A percentile compares a stretch with the other conserved stretches of the same genome.
These are phyloP conservation scores for Cronartium quercuum DNA, from an alignment of 1,284 basidiomycete species.

Conservation along the genomic window DNA sequence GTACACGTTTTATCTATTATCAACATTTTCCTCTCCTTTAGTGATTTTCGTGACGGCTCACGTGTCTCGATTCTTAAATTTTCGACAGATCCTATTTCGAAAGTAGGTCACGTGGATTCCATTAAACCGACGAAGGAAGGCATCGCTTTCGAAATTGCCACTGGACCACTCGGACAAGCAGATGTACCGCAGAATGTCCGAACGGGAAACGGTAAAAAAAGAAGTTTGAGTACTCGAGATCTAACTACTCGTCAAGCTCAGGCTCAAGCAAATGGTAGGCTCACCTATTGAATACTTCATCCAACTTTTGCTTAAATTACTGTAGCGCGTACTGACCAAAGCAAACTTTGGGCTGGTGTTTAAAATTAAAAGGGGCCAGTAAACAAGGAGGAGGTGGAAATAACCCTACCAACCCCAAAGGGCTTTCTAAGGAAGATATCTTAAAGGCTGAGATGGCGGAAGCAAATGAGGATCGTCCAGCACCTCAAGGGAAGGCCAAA, in stretches of 20 bases:
- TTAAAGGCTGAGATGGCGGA: not conserved
- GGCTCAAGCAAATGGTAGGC: too few species aligned
- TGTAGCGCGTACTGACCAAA: too few species aligned
- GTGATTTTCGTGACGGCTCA: too few species aligned
- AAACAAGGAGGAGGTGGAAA: too few species aligned
- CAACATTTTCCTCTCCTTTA: too few species aligned
- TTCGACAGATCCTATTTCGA: too few species aligned
- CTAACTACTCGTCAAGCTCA: not conserved
- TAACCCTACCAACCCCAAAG: not conserved
- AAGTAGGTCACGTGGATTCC: not conserved
- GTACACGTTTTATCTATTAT: too few species aligned
- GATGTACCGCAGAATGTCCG: slow-evolving; percentile 16
- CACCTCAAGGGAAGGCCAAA: not conserved
- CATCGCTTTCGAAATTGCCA: slow-evolving; percentile 17
- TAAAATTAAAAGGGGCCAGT: too few species aligned
- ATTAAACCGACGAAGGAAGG: slow-evolving; percentile 21
- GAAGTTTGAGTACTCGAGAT: not conserved
- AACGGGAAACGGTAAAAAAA: not conserved
- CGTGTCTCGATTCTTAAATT: too few species aligned
- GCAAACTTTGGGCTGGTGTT: too few species aligned
- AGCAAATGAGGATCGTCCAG: not conserved
- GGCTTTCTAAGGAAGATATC: not conserved
- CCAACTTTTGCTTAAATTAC: too few species aligned
- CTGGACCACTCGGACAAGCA: slow-evolving; percentile 36
- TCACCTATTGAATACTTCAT: too few species aligned